A percentile compares a stretch with the other conserved stretches of the same genome.
Conservation (phyloP, 305 asterid genomes). For the Solanum chacoense region DNA sequence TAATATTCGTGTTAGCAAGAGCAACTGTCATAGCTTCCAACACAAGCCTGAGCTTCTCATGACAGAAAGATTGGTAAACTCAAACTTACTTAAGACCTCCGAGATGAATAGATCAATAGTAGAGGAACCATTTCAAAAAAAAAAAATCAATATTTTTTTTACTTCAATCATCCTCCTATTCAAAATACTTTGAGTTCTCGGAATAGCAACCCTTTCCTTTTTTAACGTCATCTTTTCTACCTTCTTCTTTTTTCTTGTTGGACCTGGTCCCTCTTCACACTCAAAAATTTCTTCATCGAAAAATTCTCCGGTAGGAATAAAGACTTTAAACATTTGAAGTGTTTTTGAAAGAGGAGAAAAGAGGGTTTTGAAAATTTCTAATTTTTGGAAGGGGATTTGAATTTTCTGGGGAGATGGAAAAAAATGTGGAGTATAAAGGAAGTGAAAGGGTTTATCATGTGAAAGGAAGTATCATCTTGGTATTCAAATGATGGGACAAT, state of each 20-base stretch:
- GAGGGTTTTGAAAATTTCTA: neutral
- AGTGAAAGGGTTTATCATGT: neutral
- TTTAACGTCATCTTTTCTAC: neutral
- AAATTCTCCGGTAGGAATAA: neutral
- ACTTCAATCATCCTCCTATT: neutral
- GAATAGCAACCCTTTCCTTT: neutral
- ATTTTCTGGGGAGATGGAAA: neutral
- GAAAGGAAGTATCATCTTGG: neutral
- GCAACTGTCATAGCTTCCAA: neutral
- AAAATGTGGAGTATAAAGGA: neutral
- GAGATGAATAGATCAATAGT: neutral
- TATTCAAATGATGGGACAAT: neutral
- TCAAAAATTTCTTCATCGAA: too few relatives aligned
- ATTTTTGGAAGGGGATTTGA: neutral
- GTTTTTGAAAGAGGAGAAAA: neutral
- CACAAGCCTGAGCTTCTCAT: neutral
- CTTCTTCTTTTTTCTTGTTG: neutral
- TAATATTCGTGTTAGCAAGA: too few relatives aligned
- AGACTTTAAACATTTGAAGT: neutral
- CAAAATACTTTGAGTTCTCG: neutral
- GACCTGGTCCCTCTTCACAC: neutral
- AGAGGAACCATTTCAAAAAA: neutral
- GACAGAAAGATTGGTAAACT: neutral
- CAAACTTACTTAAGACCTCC: neutral
- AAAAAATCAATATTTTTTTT: too few relatives aligned